Evolutionary conservation across 2,329 filamentous ascomycete species (phyloP), one percentile per base, ranked within the genome.

Genomic region (Neofusicoccum laricinum): DNA sequence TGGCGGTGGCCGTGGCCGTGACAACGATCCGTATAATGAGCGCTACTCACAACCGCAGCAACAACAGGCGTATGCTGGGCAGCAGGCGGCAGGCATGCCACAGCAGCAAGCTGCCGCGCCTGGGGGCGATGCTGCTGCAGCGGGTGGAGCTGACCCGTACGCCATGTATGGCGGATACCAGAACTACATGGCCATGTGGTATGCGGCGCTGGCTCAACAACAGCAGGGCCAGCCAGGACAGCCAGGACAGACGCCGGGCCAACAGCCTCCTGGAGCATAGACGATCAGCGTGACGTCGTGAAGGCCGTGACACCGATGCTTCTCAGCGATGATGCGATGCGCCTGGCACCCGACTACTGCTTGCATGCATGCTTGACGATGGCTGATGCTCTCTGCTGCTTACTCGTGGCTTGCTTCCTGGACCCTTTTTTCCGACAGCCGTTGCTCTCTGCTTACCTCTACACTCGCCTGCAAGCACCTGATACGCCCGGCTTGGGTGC

Each of bases 91-190:
- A 66, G 71, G 71, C 69, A 69, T 67, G 68, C 70, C 61, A 64
- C 72, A 64, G 67, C 70, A 68, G 66, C 61, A 65, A 30, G 43
- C 45, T 71, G 77, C 84, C 69, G 81, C 79, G 66, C 81, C 84
- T 67, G 82, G 81, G 34, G 81, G 82, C 64, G 90, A 91, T 71
- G 88, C 89, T 0, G 88, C 89, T 0, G 69, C 67, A 63, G 72
- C 68, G 66, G 71, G 70, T 51, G 71, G 73, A 65, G 73, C 72
- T 71, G 77, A 79, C 64, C 78, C 78, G 45, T 95, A 95, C 77
- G 91, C 91, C 64, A 84, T 88, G 64, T 95, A 93, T 78, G 91
- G 91, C 69, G 91, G 91, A 66, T 94, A 94, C 76, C 85, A 93
- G 70, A 89, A 89, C 70, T 95, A 94, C 74, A 78, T 92, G 65